Evolutionary conservation across 345 rosid genomes (phyloP), one percentile per base, ranked within the genome.

Genomic region (Syzygium jambos): DNA sequence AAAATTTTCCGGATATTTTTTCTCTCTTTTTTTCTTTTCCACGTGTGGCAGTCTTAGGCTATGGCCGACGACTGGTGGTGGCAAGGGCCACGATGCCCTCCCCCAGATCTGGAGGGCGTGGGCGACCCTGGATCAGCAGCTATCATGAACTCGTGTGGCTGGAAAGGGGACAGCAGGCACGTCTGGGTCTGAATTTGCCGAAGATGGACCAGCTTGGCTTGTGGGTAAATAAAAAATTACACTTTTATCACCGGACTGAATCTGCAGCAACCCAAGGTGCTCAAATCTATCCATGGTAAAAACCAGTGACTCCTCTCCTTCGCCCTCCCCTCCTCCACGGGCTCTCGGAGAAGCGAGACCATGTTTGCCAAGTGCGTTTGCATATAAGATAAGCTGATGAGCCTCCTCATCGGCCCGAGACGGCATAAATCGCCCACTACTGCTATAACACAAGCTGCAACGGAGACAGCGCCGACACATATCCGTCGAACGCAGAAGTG

Each of bases 351-450:
- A 88, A 98, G 98, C 55, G 96, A 93, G 43, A 98, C 89, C 85
- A 95, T 95, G 92, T 95, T 98, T 86, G 92, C 95, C 91, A 95
- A 88, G 89, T 96, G 99, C 90, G 96, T 98, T 90, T 96, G 98
- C 43, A 96, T 93, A 92, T 96, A 96, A 86, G 97, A 93, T 88
- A 96, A 96, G 88, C 30, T 95, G 99, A 92, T 96, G 99, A 90
- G 96, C 96, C 94, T 96, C 99, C 91, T 98, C 99, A 90, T 96
- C 99, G 78, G 98, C 98, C n/a, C n/a, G n/a, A n/a, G n/a, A n/a
- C n/a, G n/a, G n/a, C n/a, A 94, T 91, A 91, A 95, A 95, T 85
- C 99, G 95, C 73, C 99, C 94, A 92, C 94, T 94, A 86, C 95
- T 96, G 95, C 99, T 93, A 23, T 97, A 97, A 97, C 77, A 93